Percentiles rank a stretch among this genome's conserved stretches.
phyloP scores from a whole-genome alignment of 2,329 filamentous ascomycete genomes.

The Penicillium hordei region DNA sequence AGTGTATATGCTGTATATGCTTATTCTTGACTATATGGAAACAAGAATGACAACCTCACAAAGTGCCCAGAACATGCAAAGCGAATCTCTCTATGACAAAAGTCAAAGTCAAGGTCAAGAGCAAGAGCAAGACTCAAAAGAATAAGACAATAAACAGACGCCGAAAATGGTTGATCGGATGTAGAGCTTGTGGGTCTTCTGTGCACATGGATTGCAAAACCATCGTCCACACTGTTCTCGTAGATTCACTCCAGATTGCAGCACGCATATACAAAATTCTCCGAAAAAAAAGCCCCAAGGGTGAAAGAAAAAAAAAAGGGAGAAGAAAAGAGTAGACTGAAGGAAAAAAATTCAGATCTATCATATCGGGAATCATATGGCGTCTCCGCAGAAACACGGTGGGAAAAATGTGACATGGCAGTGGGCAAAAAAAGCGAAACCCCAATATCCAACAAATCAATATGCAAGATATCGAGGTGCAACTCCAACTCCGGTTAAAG shows the following conservation, averaged over 20 bases:
- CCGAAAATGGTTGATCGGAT: constrained; percentile 6
- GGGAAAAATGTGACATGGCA: constrained; percentile 9
- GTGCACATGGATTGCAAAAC: neutral
- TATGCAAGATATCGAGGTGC: constrained; percentile 6
- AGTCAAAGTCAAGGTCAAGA: neutral
- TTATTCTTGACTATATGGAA: neutral
- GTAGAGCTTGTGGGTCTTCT: neutral
- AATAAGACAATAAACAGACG: neutral
- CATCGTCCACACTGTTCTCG: constrained; percentile 9
- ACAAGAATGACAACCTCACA: neutral
- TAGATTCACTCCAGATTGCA: constrained; percentile 17
- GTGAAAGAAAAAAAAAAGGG: neutral
- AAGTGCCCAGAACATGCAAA: neutral
- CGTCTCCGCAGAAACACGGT: constrained; percentile 13
- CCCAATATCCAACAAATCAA: constrained; percentile 5
- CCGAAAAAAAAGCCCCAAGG: neutral
- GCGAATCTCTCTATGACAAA: neutral
- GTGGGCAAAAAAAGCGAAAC: constrained; percentile 4
- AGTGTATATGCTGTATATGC: neutral
- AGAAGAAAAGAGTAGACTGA: neutral
- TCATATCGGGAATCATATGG: constrained; percentile 23
- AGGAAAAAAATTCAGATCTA: constrained; percentile 12
- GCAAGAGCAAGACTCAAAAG: neutral
- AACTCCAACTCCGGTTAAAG: constrained; percentile 14
- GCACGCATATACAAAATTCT: constrained; percentile 13